These are phyloP conservation scores for Tetracentron sinense DNA, from an alignment of 164 flowering plant species.

Conservation along the genomic window DNA sequence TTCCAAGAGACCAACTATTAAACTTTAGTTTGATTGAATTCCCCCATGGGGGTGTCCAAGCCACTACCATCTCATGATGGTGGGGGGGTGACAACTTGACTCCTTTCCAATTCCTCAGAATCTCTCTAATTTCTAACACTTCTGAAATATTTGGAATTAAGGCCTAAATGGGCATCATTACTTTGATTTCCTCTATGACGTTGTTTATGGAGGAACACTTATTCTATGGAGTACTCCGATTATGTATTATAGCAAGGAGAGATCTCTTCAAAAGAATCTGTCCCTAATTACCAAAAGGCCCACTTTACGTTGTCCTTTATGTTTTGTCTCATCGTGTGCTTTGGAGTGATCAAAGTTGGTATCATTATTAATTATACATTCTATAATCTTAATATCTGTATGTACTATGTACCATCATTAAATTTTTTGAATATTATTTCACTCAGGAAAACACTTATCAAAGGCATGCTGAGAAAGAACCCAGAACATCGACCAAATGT, in stretches of 20 bases:
- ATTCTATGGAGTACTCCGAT: too few species aligned
- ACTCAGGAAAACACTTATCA: constrained; percentile 84
- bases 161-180: too few species aligned
- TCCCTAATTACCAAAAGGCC: not conserved
- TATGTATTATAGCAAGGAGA: not conserved
- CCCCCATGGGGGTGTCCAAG: too few species aligned
- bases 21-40: too few species aligned
- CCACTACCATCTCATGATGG: too few species aligned
- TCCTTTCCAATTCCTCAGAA: too few species aligned
- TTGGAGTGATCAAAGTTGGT: not conserved
- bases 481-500: constrained; percentile 97
- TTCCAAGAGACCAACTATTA: too few species aligned
- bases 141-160: too few species aligned
- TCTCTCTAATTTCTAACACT: too few species aligned
- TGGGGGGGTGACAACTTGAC: too few species aligned
- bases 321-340: not conserved
- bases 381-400: too few species aligned
- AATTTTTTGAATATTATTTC: constrained; percentile 3
- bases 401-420: not conserved
- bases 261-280: not conserved
- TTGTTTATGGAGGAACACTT: too few species aligned
- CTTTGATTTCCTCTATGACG: not conserved
- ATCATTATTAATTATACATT: not conserved
- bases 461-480: constrained; percentile 93
- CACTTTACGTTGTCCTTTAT: not conserved